Evolutionary conservation across 495 filamentous ascomycete genomes (phyloP), one percentile per base, ranked within the genome.

Genomic region (Aspergillus nanangensis): DNA sequence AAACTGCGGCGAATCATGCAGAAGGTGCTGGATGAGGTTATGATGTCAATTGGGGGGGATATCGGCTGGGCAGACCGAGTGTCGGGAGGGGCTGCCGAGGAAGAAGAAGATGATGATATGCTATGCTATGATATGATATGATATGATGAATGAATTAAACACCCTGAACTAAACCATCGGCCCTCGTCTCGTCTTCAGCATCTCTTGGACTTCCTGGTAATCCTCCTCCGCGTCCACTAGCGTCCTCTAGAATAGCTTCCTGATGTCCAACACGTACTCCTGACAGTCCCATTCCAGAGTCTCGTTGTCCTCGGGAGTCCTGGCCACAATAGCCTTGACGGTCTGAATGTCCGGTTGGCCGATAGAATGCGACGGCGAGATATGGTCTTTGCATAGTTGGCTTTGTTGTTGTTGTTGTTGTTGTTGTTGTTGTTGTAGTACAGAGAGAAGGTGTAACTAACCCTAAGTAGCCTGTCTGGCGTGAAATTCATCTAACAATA

Each of bases 261-360:
- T 48, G 1, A 64, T 33, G 21, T 64, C 57, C 10, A 64, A 41
- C 17, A 61, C 53, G 35, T 58, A 61, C 11, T 61, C 57, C 44
- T 61, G 57, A 35, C 52, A 64, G 31, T 64, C 55, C 58, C 52
- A 58, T 34, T 54, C 52, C 3, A 56, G 44, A 2, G 58, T 58
- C 45, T 58, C 50, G 25, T 57, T 57, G 25, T 61, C 58, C 13
- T 57, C 49, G 5, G 9, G 25, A 8, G 48, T 47, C 8, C 37
- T 33, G 7, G 36, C 32, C 7, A 51, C 51, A 8, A 54, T 38
- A 9, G 39, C 22, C 24, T 48, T 52, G 10, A 57, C 43, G 14
- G 44, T 49, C 10, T 33, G 31, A 3, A 61, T 38, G 25, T 55
- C 47, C 1, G 31, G 20, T 1, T 44, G 37, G 1, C 57, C 43